Conservation (phyloP, 2,329 filamentous ascomycete species). For the Alternaria ventricosa region DNA sequence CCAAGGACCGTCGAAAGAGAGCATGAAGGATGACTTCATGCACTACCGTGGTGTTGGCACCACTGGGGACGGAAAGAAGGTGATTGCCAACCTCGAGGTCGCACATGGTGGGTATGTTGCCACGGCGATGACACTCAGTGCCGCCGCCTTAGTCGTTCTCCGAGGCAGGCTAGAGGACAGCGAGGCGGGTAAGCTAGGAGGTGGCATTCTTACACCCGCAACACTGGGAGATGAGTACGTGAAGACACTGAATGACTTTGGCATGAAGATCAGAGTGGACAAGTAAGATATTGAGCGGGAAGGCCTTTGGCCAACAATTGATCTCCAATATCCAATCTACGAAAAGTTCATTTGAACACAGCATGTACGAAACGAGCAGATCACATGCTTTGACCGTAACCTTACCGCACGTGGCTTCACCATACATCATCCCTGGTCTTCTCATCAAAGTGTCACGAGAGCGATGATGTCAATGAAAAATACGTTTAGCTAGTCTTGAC, state of each 20-base stretch:
- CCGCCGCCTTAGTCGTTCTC: slow-evolving; percentile 70
- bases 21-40: slow-evolving; percentile 64
- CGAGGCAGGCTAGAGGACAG: slow-evolving; percentile 61
- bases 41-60: slow-evolving; percentile 69
- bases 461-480: not conserved
- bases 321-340: not conserved
- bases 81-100: slow-evolving; percentile 62
- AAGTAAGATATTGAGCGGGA: not conserved
- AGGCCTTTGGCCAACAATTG: not conserved
- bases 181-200: slow-evolving; percentile 60
- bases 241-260: slow-evolving; percentile 66
- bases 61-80: slow-evolving; percentile 60
- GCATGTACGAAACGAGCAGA: not conserved
- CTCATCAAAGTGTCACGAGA: not conserved
- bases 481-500: not conserved
- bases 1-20: slow-evolving; percentile 53
- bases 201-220: slow-evolving; percentile 75
- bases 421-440: not conserved
- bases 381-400: not conserved
- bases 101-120: slow-evolving; percentile 70
- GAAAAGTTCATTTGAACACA: not conserved
- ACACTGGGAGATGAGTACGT: slow-evolving; percentile 72
- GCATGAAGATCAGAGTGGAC: slow-evolving; percentile 61
- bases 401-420: not conserved
- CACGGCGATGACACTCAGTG: slow-evolving; percentile 68